Conservation (phyloP, 805 yeast genomes). For the Kazachstania taianensis region DNA sequence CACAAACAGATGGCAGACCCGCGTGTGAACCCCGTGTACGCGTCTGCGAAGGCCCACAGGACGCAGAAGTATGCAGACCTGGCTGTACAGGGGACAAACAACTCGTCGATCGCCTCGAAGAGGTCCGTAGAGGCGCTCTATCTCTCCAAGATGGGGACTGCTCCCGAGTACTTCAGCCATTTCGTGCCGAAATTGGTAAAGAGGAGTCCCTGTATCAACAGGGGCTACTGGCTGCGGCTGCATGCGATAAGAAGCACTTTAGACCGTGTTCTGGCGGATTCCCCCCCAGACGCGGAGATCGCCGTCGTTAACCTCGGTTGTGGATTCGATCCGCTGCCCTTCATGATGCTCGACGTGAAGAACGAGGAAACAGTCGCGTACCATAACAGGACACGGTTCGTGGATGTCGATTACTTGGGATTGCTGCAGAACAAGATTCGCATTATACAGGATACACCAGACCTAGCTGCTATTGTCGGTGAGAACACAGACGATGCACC, state of each 20-base stretch:
- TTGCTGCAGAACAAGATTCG: conserved; percentile 45
- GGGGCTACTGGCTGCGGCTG: conserved; percentile 79
- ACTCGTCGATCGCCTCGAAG: conserved; percentile 74
- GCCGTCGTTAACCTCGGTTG: conserved; percentile 64
- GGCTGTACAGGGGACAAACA: conserved; percentile 76
- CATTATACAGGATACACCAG: conserved; percentile 40
- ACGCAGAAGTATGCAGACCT: conserved; percentile 46
- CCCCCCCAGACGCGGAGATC: conserved; percentile 21
- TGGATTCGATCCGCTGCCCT: conserved; percentile 61
- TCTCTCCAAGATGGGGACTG: conserved; percentile 17
- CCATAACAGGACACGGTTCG: conserved; percentile 35
- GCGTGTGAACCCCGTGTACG: conserved; percentile 6
- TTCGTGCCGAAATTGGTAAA: conserved; percentile 52
- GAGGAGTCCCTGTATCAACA: conserved; percentile 69
- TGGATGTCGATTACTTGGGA: conserved; percentile 72
- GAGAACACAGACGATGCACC: conserved; percentile 14
- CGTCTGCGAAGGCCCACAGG: conserved; percentile 34
- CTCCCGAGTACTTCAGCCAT: conserved; percentile 46
- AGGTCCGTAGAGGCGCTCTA: conserved; percentile 67
- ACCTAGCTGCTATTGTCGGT: conserved; percentile 39
- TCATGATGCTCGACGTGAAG: conserved; percentile 35
- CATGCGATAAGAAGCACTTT: conserved; percentile 51
- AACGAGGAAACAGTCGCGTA: conserved; percentile 22
- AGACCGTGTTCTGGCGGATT: conserved; percentile 33
- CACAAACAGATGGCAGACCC: conserved; percentile 4